Evolutionary conservation across 2,329 filamentous ascomycete species (phyloP).

Genomic region (Alternaria triticina): DNA sequence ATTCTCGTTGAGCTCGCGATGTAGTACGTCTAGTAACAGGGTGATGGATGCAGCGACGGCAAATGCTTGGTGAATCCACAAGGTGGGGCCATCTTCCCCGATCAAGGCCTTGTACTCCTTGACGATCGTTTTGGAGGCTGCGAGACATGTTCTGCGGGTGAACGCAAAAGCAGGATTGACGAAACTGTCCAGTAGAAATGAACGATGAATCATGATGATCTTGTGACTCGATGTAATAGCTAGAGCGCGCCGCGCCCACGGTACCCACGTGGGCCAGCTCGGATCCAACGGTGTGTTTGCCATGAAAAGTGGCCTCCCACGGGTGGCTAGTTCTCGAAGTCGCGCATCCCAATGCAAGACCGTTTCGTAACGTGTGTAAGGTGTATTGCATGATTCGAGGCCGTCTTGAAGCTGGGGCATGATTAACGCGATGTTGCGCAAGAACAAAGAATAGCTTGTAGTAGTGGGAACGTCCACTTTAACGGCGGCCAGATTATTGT

Average conservation of each 20-base stretch:
- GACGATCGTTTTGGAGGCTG: conserved; percentile 47
- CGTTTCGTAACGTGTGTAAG: conserved; percentile 49
- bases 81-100: conserved; percentile 42
- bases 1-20: not conserved
- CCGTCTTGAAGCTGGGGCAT: conserved; percentile 48
- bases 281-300: conserved; percentile 35
- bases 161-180: conserved; percentile 45
- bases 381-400: conserved; percentile 39
- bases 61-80: conserved; percentile 52
- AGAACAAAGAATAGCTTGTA: conserved; percentile 40
- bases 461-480: conserved; percentile 28
- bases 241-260: conserved; percentile 21
- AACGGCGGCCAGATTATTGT: conserved; percentile 21
- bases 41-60: conserved; percentile 4
- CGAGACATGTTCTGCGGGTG: conserved; percentile 47
- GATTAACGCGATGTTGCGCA: conserved; percentile 43
- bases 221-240: conserved; percentile 26
- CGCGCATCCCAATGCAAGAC: conserved; percentile 45
- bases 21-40: not conserved
- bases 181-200: conserved; percentile 46
- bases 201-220: conserved; percentile 51
- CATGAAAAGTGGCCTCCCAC: conserved; percentile 39
- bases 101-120: conserved; percentile 43
- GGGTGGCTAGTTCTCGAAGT: conserved; percentile 40
- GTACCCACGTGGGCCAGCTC: conserved; percentile 45